Evolutionary conservation across 2,329 filamentous ascomycete species (phyloP).

Genomic region (Emmonsiellopsis sp.): DNA sequence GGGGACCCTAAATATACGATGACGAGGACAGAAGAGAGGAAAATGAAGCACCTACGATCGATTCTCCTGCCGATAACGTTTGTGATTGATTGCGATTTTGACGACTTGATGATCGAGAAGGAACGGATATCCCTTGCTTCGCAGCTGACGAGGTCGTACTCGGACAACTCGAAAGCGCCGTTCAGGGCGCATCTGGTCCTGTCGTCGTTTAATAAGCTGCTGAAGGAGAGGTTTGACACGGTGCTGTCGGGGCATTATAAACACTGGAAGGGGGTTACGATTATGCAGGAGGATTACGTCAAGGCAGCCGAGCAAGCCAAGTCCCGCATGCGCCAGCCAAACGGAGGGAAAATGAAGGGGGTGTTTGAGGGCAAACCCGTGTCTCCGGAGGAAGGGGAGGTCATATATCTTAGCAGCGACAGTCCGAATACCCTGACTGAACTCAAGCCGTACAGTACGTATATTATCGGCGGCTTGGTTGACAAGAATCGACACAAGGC

Average conservation of each 20-base stretch:
- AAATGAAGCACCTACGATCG: slow-evolving; percentile 22
- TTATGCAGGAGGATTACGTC: slow-evolving; percentile 66
- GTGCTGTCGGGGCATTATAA: slow-evolving; percentile 61
- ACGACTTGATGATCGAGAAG: slow-evolving; percentile 77
- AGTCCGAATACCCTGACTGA: slow-evolving; percentile 75
- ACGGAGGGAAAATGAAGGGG: slow-evolving; percentile 51
- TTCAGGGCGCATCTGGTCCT: slow-evolving; percentile 66
- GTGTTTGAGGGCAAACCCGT: slow-evolving; percentile 39
- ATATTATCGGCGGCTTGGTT: slow-evolving; percentile 88
- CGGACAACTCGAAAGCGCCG: slow-evolving; percentile 64
- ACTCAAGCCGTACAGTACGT: slow-evolving; percentile 78
- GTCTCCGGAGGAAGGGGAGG: slow-evolving; percentile 39
- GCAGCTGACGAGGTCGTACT: slow-evolving; percentile 82
- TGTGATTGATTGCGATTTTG: slow-evolving; percentile 85
- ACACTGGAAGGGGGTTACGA: slow-evolving; percentile 69
- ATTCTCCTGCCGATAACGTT: slow-evolving; percentile 65
- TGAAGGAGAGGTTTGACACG: slow-evolving; percentile 72
- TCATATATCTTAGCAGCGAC: slow-evolving; percentile 87
- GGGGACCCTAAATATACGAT: slow-evolving; percentile 8
- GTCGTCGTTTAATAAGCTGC: slow-evolving; percentile 63
- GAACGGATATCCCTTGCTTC: slow-evolving; percentile 73
- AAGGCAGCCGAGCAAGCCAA: slow-evolving; percentile 57
- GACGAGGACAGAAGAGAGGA: slow-evolving; percentile 6
- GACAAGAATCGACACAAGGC: slow-evolving; percentile 96
- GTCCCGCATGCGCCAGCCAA: slow-evolving; percentile 52